Conservation (phyloP, 2,329 filamentous ascomycete species). For the Drechslerella coelobrocha region DNA sequence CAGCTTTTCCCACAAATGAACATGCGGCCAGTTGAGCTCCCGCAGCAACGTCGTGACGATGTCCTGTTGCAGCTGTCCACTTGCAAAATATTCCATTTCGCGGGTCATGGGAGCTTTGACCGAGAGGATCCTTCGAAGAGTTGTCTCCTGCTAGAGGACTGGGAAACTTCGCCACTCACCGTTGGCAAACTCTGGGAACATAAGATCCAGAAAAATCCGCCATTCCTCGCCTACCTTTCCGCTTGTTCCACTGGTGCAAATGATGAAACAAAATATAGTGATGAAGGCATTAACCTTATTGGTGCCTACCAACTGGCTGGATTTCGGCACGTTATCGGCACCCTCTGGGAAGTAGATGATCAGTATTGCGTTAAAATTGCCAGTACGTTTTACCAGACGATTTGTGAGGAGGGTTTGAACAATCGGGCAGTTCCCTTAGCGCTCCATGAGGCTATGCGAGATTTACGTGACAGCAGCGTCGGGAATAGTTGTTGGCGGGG, state of each 20-base stretch:
- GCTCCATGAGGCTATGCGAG: conserved; percentile 5
- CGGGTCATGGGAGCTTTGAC: conserved; percentile 58
- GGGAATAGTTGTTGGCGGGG: no score
- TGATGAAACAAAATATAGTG: conserved; percentile 42
- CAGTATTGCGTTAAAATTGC: conserved; percentile 56
- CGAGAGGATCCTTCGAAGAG: conserved; percentile 56
- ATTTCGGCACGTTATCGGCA: conserved; percentile 60
- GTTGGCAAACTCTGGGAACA: neutral
- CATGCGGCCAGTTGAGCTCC: neutral
- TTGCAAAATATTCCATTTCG: conserved; percentile 57
- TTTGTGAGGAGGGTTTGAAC: conserved; percentile 12
- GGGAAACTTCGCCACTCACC: neutral
- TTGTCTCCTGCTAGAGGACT: conserved; percentile 53
- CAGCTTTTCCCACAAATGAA: neutral
- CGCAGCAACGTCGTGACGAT: neutral
- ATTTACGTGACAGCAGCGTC: no score
- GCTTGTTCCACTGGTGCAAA: conserved; percentile 13
- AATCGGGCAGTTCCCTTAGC: neutral
- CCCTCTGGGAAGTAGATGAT: conserved; percentile 59
- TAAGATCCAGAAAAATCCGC: conserved; percentile 7
- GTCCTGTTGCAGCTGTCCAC: neutral
- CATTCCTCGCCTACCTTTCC: conserved; percentile 17
- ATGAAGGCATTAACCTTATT: conserved; percentile 59
- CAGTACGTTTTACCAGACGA: conserved; percentile 53
- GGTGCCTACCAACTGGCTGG: conserved; percentile 59